Evolutionary conservation across 257 asterid genomes (phyloP).

Genomic region (Datura wrightii): DNA sequence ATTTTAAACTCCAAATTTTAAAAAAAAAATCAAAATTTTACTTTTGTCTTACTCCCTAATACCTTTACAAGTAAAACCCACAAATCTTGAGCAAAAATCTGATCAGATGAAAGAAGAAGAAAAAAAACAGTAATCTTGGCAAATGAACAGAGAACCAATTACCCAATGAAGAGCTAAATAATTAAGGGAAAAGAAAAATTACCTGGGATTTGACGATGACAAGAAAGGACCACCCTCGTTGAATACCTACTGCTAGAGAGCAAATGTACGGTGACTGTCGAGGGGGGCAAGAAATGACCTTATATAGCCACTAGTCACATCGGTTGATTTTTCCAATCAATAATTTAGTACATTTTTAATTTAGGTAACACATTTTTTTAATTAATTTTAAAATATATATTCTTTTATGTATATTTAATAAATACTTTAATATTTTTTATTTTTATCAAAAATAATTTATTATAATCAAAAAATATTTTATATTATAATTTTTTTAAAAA

Average conservation of each 20-base stretch:
- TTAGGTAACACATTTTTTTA: too few species aligned
- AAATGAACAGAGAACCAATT: not conserved
- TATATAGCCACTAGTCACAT: not conserved
- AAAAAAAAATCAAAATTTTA: not conserved
- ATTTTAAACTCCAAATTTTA: not conserved
- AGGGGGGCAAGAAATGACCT: not conserved
- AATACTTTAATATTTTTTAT: too few species aligned
- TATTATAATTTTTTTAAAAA: too few species aligned
- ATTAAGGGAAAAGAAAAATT: not conserved
- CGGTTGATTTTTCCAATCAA: not conserved
- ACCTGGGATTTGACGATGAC: not conserved
- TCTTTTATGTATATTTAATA: too few species aligned
- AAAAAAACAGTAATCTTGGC: not conserved
- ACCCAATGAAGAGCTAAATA: not conserved
- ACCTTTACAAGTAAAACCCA: conserved; percentile 25
- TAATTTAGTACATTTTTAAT: not conserved
- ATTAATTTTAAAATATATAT: too few species aligned
- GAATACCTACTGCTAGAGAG: not conserved
- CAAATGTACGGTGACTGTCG: not conserved
- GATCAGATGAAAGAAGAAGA: not conserved
- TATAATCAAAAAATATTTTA: too few species aligned
- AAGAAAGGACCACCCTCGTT: not conserved
- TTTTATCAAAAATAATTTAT: too few species aligned
- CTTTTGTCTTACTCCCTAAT: not conserved
- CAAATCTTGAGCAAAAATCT: not conserved